Evolutionary conservation across 768 basidiomycete genomes (phyloP).

Genomic region (Trametes cubensis): DNA sequence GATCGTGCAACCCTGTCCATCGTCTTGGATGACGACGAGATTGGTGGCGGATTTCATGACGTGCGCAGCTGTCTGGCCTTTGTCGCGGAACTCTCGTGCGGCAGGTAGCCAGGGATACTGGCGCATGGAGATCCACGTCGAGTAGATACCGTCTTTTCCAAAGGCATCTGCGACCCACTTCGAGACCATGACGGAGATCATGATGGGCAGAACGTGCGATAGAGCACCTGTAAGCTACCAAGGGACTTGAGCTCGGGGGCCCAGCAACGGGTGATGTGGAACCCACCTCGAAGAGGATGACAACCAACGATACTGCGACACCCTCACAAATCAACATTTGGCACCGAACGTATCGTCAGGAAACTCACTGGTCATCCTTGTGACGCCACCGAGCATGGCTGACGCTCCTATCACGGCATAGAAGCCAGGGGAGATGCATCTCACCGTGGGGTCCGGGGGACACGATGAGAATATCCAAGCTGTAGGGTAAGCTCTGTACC

Average conservation of each 20-base stretch:
- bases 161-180: slow-evolving; percentile 80
- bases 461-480: slow-evolving; percentile 75
- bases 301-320: slow-evolving; percentile 65
- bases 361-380: slow-evolving; percentile 70
- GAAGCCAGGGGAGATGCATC: slow-evolving; percentile 75
- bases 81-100: slow-evolving; percentile 62
- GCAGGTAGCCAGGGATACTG: slow-evolving; percentile 71
- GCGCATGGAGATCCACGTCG: slow-evolving; percentile 72
- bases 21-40: slow-evolving; percentile 56
- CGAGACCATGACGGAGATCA: slow-evolving; percentile 76
- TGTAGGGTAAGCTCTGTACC: slow-evolving; percentile 65
- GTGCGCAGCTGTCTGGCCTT: slow-evolving; percentile 60
- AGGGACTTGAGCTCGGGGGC: too few species aligned
- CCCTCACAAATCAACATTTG: neutral
- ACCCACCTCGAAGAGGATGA: slow-evolving; percentile 71
- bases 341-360: neutral
- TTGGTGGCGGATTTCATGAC: slow-evolving; percentile 58
- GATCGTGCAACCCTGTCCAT: slow-evolving; percentile 40
- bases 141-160: slow-evolving; percentile 69
- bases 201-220: slow-evolving; percentile 80
- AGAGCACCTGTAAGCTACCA: slow-evolving; percentile 72
- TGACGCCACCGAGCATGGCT: slow-evolving; percentile 76
- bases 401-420: slow-evolving; percentile 79
- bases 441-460: slow-evolving; percentile 68
- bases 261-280: neutral